Conservation (phyloP, 1,284 basidiomycete species). For the Apiotrichum gracile region DNA sequence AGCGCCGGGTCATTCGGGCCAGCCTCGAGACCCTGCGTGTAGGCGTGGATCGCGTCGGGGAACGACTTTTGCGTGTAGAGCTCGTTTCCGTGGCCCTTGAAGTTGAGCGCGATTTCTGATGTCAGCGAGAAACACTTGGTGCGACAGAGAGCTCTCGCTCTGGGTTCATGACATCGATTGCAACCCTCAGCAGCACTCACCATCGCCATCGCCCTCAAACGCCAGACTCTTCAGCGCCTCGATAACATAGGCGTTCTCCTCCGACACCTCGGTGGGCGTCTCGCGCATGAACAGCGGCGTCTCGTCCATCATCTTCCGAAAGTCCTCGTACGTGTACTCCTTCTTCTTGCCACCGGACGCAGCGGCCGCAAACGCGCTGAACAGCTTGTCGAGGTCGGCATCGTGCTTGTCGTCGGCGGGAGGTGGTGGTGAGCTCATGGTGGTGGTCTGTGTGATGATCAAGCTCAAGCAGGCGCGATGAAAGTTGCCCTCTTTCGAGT, state of each 20-base stretch:
- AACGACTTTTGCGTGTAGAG: slow-evolving; percentile 82
- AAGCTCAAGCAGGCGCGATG: not conserved
- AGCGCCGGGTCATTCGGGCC: slow-evolving; percentile 62
- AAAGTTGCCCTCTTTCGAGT: too few species aligned
- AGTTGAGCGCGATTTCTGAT: slow-evolving; percentile 80
- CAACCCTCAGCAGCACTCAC: slow-evolving; percentile 53
- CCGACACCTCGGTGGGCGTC: slow-evolving; percentile 60
- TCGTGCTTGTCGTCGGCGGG: slow-evolving; percentile 10
- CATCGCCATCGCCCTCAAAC: slow-evolving; percentile 87
- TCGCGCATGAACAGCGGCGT: slow-evolving; percentile 88
- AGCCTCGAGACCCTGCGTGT: slow-evolving; percentile 81
- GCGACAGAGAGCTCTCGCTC: not conserved
- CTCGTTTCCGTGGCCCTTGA: slow-evolving; percentile 92
- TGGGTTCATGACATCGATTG: too few species aligned
- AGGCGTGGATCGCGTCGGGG: slow-evolving; percentile 82
- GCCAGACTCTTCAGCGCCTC: slow-evolving; percentile 79
- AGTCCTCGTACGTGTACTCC: slow-evolving; percentile 31
- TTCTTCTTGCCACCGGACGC: slow-evolving; percentile 20
- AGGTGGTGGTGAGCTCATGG: slow-evolving; percentile 1
- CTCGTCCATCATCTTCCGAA: slow-evolving; percentile 35
- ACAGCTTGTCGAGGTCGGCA: slow-evolving; percentile 16
- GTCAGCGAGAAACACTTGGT: not conserved
- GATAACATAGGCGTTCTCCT: slow-evolving; percentile 59
- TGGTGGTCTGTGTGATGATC: not conserved
- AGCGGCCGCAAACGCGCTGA: slow-evolving; percentile 17